Percentiles rank a stretch among this genome's conserved stretches.
Conservation (phyloP, 129 eudicot genomes). For the Flaveria brownii region DNA sequence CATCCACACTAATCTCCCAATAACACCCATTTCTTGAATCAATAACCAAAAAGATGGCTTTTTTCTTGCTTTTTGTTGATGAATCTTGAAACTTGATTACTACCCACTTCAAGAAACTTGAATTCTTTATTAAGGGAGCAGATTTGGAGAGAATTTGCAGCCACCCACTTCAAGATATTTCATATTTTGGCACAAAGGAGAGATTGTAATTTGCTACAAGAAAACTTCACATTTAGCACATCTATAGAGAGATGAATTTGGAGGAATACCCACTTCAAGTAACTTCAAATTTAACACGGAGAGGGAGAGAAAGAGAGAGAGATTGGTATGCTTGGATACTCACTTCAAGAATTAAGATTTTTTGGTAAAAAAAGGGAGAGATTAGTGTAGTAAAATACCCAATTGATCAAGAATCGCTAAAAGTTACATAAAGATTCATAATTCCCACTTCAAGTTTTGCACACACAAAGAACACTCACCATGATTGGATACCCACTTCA, state of each 20-base stretch:
- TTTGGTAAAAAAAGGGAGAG: neutral
- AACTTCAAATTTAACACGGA: neutral
- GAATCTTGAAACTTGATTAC: conserved; percentile 19
- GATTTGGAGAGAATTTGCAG: conserved; percentile 13
- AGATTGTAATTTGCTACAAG: conserved; percentile 22
- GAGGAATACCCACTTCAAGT: neutral
- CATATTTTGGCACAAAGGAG: neutral
- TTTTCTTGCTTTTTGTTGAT: conserved; percentile 1
- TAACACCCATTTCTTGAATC: conserved; percentile 36
- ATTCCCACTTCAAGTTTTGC: conserved; percentile 16
- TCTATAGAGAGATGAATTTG: conserved; percentile 11
- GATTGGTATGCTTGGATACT: conserved; percentile 1
- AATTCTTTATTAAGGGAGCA: neutral
- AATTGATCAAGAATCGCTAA: conserved; percentile 16
- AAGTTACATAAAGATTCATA: conserved; percentile 5
- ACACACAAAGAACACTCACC: neutral
- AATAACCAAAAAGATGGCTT: neutral
- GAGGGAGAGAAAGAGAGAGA: neutral
- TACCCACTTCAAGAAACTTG: conserved; percentile 24
- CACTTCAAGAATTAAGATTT: neutral
- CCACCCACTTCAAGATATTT: neutral
- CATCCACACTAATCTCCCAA: conserved; percentile 40
- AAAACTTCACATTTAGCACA: conserved; percentile 25
- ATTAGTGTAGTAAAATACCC: neutral
- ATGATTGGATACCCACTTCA: conserved; percentile 29